A percentile compares a stretch with the other conserved stretches of the same genome.
Conservation (phyloP, 805 yeast genomes). For the Ogataea pini region DNA sequence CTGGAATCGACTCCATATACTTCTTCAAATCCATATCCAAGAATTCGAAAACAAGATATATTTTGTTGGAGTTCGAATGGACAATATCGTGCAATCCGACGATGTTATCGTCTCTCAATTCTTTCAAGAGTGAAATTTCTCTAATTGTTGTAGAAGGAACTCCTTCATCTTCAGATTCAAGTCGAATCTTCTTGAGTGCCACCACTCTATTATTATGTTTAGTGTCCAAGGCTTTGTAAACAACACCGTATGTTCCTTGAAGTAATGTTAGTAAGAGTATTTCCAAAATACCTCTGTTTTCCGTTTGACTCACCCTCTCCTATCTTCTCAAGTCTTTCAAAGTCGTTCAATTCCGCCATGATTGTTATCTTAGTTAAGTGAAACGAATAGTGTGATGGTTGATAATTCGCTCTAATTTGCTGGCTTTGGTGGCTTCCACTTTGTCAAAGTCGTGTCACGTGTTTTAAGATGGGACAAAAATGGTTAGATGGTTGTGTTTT, state of each 20-base stretch:
- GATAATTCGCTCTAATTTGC: too few species aligned
- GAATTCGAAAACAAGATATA: constrained; percentile 90
- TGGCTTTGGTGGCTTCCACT: too few species aligned
- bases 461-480: neutral
- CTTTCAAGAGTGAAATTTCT: constrained; percentile 92
- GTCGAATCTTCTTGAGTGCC: constrained; percentile 90
- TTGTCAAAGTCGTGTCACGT: neutral
- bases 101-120: constrained; percentile 89
- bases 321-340: constrained; percentile 90
- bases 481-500: neutral
- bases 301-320: constrained; percentile 73
- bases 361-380: constrained; percentile 2
- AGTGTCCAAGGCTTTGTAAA: constrained; percentile 90
- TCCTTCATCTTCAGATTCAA: constrained; percentile 97
- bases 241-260: constrained; percentile 96
- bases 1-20: constrained; percentile 94
- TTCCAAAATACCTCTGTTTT: neutral
- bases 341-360: constrained; percentile 89
- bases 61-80: constrained; percentile 89
- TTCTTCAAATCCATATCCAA: constrained; percentile 93
- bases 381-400: too few species aligned
- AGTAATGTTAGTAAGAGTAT: neutral
- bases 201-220: constrained; percentile 91
- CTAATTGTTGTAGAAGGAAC: constrained; percentile 98
- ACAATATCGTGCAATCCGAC: constrained; percentile 91